Base-by-base conservation (phyloP, 2,329 filamentous ascomycete genomes). In the Lecanicillium sp. region DNA sequence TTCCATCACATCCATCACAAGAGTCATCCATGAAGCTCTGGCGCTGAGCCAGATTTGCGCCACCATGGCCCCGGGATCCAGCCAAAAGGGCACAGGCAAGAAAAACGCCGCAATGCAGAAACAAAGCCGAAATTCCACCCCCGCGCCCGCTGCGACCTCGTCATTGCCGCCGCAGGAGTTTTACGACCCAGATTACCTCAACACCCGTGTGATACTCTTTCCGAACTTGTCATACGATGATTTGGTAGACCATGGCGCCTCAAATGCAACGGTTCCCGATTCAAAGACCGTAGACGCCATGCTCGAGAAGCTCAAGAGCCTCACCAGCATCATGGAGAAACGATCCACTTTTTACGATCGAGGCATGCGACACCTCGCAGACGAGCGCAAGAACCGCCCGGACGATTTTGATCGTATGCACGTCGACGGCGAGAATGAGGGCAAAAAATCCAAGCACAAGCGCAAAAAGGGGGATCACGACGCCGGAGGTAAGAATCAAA, bases 41-140 rank as follows among this genome's bases (percentile, higher is more conserved):
- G 41, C 40, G 41, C 41, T 49, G 33, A 49, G 47, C 47, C 41
- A 39, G 40, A 17, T 27, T 21, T 39, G 40, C 35, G 47, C 47
- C 47, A 49, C 26, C 48, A 84, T 84, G 80, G 76, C 79, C 61
- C 75, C 78, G 23, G 69, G 69, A 48, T 72, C 76, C 40, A 73
- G 76, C 55, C 77, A 82, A 60, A 79, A 81, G 58, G 79, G 79
- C 50, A 79, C 79, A 21, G 74, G 79, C 62, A 84, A 84, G 70
- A 87, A 87, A 68, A 67, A 67, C 54, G 70, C 74, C 56, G 76
- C 77, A 56, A 76, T 81, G 52, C 79, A 79, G 56, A 81, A 82
- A 56, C 85, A 83, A 57, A 90, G 85, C 62, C 83, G 87, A 60
- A 90, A 90, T 65, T 87, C 85, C 29, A 91, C 87, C 14, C 87